Evolutionary conservation across 352 stramenopile genomes (phyloP).

Genomic region (Globisporangium abappressorium): DNA sequence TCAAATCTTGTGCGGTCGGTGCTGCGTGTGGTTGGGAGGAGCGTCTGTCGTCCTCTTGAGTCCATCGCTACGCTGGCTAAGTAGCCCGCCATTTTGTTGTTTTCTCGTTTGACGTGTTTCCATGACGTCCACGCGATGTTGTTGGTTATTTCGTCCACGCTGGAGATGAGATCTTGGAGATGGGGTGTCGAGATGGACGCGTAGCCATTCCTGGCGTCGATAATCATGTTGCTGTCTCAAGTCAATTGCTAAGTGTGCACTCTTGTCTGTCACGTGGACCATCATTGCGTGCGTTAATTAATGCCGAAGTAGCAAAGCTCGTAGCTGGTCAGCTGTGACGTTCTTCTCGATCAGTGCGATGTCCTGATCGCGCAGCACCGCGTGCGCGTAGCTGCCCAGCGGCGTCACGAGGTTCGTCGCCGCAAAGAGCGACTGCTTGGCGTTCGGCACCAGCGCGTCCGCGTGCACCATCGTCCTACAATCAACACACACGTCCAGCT

Average conservation of each 20-base stretch:
- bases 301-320: conserved; percentile 13
- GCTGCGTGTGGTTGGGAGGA: too few species aligned
- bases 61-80: too few species aligned
- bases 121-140: too few species aligned
- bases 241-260: not conserved
- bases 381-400: conserved; percentile 59
- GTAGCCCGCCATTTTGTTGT: too few species aligned
- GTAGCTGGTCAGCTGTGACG: conserved; percentile 32
- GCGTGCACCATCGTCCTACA: conserved; percentile 49
- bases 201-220: too few species aligned
- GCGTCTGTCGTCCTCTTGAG: too few species aligned
- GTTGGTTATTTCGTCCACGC: too few species aligned
- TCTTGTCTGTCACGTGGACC: not conserved
- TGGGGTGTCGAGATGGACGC: too few species aligned
- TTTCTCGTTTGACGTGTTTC: too few species aligned
- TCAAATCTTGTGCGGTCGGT: too few species aligned
- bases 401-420: conserved; percentile 54
- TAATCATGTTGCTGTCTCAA: too few species aligned
- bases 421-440: conserved; percentile 64
- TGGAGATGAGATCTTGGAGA: too few species aligned
- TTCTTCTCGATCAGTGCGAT: conserved; percentile 42
- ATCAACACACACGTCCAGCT: not conserved
- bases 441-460: conserved; percentile 42
- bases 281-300: not conserved
- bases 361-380: conserved; percentile 54